phyloP scores from a whole-genome alignment of 2,329 filamentous ascomycete genomes.

The Pezicula carpinea region DNA sequence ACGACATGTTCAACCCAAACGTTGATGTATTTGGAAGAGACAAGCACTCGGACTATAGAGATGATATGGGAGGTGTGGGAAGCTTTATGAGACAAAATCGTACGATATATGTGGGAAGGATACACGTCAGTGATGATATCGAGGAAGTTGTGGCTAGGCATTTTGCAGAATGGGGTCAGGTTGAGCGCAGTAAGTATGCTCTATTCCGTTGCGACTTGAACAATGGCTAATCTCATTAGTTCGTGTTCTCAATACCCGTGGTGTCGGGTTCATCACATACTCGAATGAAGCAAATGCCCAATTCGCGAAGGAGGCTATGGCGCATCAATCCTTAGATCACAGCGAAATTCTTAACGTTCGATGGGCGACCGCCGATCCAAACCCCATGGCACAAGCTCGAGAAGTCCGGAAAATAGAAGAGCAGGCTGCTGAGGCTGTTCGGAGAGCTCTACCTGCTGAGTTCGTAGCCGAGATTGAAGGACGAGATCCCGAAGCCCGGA shows the following conservation, averaged over 20 bases:
- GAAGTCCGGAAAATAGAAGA: conserved; percentile 88
- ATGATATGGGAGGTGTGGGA: conserved; percentile 97
- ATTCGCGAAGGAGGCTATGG: conserved; percentile 94
- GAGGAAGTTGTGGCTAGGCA: conserved; percentile 93
- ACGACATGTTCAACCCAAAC: conserved; percentile 89
- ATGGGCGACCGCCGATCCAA: conserved; percentile 96
- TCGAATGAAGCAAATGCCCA: conserved; percentile 83
- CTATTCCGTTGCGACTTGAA: not conserved
- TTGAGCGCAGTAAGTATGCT: conserved; percentile 62
- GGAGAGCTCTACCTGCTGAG: conserved; percentile 79
- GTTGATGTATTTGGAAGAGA: conserved; percentile 93
- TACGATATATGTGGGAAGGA: conserved; percentile 88
- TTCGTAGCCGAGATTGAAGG: conserved; percentile 95
- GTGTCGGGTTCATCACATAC: conserved; percentile 95
- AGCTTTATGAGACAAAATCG: conserved; percentile 91
- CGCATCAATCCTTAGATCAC: conserved; percentile 87
- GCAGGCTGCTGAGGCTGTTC: conserved; percentile 90
- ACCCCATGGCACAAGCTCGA: conserved; percentile 88
- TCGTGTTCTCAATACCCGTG: conserved; percentile 80
- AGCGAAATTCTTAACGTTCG: conserved; percentile 91
- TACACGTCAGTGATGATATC: conserved; percentile 94
- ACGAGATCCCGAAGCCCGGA: conserved; percentile 78
- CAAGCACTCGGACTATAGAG: conserved; percentile 87
- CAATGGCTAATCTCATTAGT: conserved; percentile 34
- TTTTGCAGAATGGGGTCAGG: conserved; percentile 93